Base-by-base conservation (phyloP, 2,329 filamentous ascomycete species). In the Phyllosticta ampelicida region DNA sequence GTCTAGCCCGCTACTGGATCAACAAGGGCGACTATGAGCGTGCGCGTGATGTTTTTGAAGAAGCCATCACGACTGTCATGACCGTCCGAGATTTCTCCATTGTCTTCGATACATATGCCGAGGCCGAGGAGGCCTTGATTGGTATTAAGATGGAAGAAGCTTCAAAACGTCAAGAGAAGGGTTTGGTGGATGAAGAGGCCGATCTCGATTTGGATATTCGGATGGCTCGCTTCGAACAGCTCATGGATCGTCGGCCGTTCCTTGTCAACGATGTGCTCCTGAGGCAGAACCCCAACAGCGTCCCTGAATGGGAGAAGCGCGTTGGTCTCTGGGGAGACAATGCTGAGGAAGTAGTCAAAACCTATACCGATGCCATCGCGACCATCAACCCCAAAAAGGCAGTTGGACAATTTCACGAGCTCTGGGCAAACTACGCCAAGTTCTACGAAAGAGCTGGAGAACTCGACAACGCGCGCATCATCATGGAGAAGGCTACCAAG, bases 401-500 rank as follows among this genome's bases (percentile, higher is more conserved):
- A 0, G 82, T 92, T 21, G 95, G 95, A 10, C 85, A 90, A 59
- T 96, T 97, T 69, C 90, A 96, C 68, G 89, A 96, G 65, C 81
- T 99, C 18, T 99, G 95, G 94, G 81, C 89, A 55, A 95, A 92
- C 67, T 99, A 97, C 70, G 94, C 92, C 62, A 96, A 95, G 68
- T 92, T 99, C 70, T 99, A 99, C 74, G 94, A 99, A 71, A 81
- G 83, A 29, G 90, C 88, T 2, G 88, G 87, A 5, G 91, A 97
- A 70, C 69, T 97, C 48, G 80, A 84, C 56, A 96, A 86, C 63
- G 91, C 94, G 44, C 83, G 94, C 29, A 80, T 95, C 61, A 97
- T 99, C 67, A 88, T 97, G 82, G 92, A 97, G 71, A 99, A 97
- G 74, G 92, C 92, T 13, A 89, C 96, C 68, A 97, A 96, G 69